Base-by-base conservation (phyloP, 2,329 filamentous ascomycete genomes). In the Sporothrix humicola region DNA sequence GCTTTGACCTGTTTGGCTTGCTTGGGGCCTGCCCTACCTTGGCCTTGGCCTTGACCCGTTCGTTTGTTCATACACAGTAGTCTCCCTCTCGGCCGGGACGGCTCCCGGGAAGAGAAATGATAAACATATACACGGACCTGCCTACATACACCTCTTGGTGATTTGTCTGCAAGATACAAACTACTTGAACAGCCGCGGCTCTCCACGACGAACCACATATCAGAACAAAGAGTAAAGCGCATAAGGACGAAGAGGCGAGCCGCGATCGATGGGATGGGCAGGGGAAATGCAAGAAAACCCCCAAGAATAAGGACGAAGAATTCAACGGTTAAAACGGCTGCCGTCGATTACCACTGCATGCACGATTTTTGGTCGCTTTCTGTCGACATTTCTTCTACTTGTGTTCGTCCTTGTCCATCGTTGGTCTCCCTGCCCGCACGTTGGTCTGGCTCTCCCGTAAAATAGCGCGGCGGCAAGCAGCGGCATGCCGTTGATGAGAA, bases 61-160 rank as follows among this genome's bases (percentile, higher is more conserved):
- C 31, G 31, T 37, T 37, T 37, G 7, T 37, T 37, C 31, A 37
- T 37, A 26, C 23, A 26, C 23, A 26, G 23, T 26, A 5, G 31
- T 46, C 37, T 9, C 23, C 37, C 59, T 65, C 59, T 46, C 59
- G 59, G 37, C 59, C 59, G 59, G 37, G 59, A 65, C 37, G 59
- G 37, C 13, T 44, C 37, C 59, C 59, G 15, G 37, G 37, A 65
- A 46, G n/a, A 65, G 59, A 20, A 46, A 46, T 46, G 37, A 65
- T 65, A 23, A 46, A 13, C 59, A 46, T 37, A 37, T 37, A 37
- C 31, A 37, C 31, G 31, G 31, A 37, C 31, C 23, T 26, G 23
- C 23, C 23, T 26, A 26, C 23, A 26, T 26, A 26, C 23, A 26
- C 23, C 23, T 37, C 31, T 37, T 37, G 31, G 31, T 37, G 31